Conservation (phyloP, 1,284 basidiomycete species). For the Moesziomyces sp. region DNA sequence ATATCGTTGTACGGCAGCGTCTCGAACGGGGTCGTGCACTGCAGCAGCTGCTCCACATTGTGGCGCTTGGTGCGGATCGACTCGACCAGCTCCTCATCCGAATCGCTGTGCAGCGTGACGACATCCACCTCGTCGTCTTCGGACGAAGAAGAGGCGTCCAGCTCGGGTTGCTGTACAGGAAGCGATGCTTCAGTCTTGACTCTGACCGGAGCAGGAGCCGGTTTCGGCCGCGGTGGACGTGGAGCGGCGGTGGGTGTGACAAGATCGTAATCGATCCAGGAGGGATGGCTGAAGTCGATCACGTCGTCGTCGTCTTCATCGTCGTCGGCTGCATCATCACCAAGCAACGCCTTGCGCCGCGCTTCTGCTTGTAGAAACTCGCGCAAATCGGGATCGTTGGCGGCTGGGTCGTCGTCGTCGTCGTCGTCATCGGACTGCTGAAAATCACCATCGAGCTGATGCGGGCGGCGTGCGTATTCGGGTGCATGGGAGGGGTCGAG, state of each 20-base stretch:
- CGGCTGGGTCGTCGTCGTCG: slow-evolving; percentile 24
- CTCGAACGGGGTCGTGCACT: slow-evolving; percentile 40
- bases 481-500: slow-evolving; percentile 22
- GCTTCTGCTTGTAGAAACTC: slow-evolving; percentile 52
- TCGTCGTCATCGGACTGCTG: slow-evolving; percentile 20
- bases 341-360: slow-evolving; percentile 30
- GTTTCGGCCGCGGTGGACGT: background rate
- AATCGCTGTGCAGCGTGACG: slow-evolving; percentile 34
- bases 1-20: slow-evolving; percentile 45
- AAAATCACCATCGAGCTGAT: slow-evolving; percentile 1
- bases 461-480: background rate
- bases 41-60: slow-evolving; percentile 38
- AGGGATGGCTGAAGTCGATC: slow-evolving; percentile 39
- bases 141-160: slow-evolving; percentile 14
- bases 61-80: slow-evolving; percentile 29
- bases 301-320: slow-evolving; percentile 33
- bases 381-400: slow-evolving; percentile 49
- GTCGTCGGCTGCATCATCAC: slow-evolving; percentile 8
- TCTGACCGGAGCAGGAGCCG: background rate
- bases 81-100: slow-evolving; percentile 41
- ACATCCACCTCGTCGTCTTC: slow-evolving; percentile 35
- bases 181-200: background rate
- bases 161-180: background rate
- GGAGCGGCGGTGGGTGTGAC: background rate
- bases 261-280: slow-evolving; percentile 6